Conservation (phyloP, 2,329 filamentous ascomycete species). For the Fusarium aywerte region DNA sequence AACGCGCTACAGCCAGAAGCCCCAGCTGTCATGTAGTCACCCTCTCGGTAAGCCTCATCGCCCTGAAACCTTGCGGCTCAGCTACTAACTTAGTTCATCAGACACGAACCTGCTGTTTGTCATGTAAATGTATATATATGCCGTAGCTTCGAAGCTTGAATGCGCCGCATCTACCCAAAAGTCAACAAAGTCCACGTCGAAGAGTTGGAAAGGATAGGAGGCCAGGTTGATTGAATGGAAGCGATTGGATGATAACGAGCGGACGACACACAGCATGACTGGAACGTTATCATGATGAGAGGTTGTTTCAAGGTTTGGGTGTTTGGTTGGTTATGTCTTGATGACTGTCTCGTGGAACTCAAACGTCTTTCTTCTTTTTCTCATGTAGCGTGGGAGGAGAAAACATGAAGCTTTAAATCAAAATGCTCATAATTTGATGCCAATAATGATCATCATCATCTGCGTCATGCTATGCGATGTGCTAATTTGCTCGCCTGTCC, state of each 20-base stretch:
- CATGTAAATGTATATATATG: slow-evolving; percentile 58
- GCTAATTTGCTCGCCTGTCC: slow-evolving; percentile 9
- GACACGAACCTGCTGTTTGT: slow-evolving; percentile 73
- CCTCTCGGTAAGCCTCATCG: slow-evolving; percentile 77
- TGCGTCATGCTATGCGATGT: slow-evolving; percentile 4
- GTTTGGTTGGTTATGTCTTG: slow-evolving; percentile 9
- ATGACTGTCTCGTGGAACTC: slow-evolving; percentile 2
- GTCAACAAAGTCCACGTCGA: background rate
- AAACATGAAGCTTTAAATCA: slow-evolving; percentile 8
- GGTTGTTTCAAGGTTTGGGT: slow-evolving; percentile 23
- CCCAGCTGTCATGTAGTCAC: slow-evolving; percentile 96
- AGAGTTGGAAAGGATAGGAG: background rate
- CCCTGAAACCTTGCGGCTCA: background rate
- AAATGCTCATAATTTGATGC: slow-evolving; percentile 32
- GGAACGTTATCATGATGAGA: slow-evolving; percentile 25
- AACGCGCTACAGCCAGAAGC: slow-evolving; percentile 91
- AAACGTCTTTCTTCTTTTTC: slow-evolving; percentile 7
- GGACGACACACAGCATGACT: slow-evolving; percentile 7
- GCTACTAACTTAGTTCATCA: slow-evolving; percentile 45
- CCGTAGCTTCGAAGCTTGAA: slow-evolving; percentile 30
- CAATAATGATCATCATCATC: slow-evolving; percentile 7
- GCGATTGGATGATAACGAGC: slow-evolving; percentile 1
- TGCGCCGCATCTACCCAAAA: slow-evolving; percentile 17
- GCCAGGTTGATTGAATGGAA: background rate
- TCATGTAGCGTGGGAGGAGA: slow-evolving; percentile 11